Evolutionary conservation across 768 basidiomycete species (phyloP).

Genomic region (Neoboletus subvelutipes): DNA sequence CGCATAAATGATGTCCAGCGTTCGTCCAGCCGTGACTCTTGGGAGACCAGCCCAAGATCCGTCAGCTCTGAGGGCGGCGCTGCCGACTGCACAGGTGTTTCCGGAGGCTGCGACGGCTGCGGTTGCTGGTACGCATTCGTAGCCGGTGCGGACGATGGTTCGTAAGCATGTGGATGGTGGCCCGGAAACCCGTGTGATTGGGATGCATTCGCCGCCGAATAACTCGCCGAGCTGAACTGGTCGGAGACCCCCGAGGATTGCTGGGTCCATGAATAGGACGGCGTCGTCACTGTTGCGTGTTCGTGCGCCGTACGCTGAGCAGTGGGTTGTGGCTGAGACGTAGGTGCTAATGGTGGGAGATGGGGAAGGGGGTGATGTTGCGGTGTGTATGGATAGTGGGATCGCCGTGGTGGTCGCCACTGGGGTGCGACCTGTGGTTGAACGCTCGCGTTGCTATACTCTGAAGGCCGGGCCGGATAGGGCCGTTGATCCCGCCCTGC

Average conservation of each 20-base stretch:
- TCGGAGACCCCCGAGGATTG: constrained; percentile 1
- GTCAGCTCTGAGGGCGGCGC: constrained; percentile 47
- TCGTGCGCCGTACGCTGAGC: constrained; percentile 23
- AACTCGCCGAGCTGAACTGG: constrained; percentile 11
- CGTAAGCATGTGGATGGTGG: constrained; percentile 23
- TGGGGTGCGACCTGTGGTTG: constrained; percentile 16
- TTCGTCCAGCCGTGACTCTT: constrained; percentile 54
- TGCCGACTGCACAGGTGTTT: constrained; percentile 3
- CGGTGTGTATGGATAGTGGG: constrained; percentile 29
- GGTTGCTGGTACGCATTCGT: constrained; percentile 1
- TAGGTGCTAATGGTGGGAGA: not conserved
- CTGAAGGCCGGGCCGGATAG: constrained; percentile 3
- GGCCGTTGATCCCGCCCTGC: constrained; percentile 16
- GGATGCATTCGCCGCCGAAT: constrained; percentile 11
- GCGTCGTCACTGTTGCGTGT: constrained; percentile 11
- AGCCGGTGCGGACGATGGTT: constrained; percentile 3
- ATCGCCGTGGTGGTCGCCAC: constrained; percentile 31
- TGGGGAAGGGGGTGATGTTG: constrained; percentile 15
- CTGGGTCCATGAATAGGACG: constrained; percentile 19
- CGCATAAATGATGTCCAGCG: constrained; percentile 65
- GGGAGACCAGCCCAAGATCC: constrained; percentile 58
- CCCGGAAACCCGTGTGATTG: constrained; percentile 9
- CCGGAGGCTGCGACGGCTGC: constrained; percentile 9
- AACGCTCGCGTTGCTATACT: constrained; percentile 6
- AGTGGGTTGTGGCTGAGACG: constrained; percentile 2